A percentile compares a stretch with the other conserved stretches of the same genome.
phyloP scores from a whole-genome alignment of 2,329 filamentous ascomycete genomes.

The Alternaria arborescens region DNA sequence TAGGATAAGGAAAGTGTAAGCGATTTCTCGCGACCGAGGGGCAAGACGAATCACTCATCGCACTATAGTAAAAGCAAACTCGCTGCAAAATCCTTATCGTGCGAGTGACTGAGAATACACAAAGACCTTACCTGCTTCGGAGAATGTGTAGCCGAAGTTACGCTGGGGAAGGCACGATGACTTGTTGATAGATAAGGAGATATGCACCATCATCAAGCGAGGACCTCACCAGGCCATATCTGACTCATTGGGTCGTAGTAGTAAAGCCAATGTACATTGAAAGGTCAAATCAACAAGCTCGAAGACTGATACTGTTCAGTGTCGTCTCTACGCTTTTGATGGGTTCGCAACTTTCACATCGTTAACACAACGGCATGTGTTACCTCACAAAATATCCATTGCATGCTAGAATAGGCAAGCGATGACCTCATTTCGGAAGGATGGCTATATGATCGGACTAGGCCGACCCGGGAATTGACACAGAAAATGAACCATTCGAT shows the following conservation, averaged over 20 bases:
- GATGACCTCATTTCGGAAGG: background rate
- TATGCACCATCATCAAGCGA: background rate
- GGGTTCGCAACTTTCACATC: background rate
- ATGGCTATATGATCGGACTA: background rate
- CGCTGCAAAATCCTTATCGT: fast-evolving
- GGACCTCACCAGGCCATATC: background rate
- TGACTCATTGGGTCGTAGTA: background rate
- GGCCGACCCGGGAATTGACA: background rate
- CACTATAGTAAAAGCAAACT: background rate
- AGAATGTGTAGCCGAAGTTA: background rate
- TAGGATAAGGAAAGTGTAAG: background rate
- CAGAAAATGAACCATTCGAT: background rate
- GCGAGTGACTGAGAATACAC: background rate
- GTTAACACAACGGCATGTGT: background rate
- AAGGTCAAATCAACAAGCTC: background rate
- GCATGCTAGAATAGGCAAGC: background rate
- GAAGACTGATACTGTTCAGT: background rate
- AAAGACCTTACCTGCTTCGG: background rate
- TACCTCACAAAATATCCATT: background rate
- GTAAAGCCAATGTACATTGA: background rate
- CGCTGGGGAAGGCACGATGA: background rate
- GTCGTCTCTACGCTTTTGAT: background rate
- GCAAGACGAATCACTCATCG: background rate
- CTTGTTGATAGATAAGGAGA: background rate
- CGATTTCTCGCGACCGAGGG: background rate